Evolutionary conservation across 495 filamentous ascomycete genomes (phyloP), one percentile per base, ranked within the genome.

Genomic region (Daldinia bambusicola): DNA sequence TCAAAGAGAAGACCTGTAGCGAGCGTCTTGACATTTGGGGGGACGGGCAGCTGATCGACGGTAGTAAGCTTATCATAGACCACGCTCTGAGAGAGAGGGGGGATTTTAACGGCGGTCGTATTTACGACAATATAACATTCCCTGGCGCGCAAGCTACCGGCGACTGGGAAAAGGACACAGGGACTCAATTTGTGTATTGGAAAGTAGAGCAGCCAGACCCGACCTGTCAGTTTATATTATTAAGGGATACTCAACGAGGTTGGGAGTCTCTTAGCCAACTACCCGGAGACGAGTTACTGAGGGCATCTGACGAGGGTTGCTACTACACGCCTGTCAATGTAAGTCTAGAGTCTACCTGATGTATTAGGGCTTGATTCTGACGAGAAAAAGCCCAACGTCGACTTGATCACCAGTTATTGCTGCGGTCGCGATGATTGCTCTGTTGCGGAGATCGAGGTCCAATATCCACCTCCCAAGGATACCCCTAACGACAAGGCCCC

Each of bases 61-160:
- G 58, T 13, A 63, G 41, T 31, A 63, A 41, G 13, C 70, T 73
- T 26, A 3, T 18, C 1, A 66, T 69, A 30, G 36, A 66, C 37
- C 53, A 48, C 18, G 56, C 70, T 0, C 26, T 73, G 31, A 73
- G 16, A 38, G 70, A 73, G 0, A 38, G 61, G 62, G 10, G 18
- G n/a, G 34, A 18, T 20, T 56, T 63, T 22, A 57, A 62, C 12
- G 70, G 37, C 9, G 70, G 70, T 12, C 61, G 38, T 22, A 53
- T 31, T 38, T 73, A 69, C 45, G 66, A 73, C 18, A 73, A 73
- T 22, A 12, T 73, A 52, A 73, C 70, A 6, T 69, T 73, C 50
- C 66, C 70, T 6, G 57, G 52, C 16, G 51, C 66, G 57, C 48
- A 16, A 18, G 41, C 51, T 10, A 62, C 70, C 4, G 58, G 57